Evolutionary conservation across 2,329 filamentous ascomycete genomes (phyloP), one percentile per base, ranked within the genome.

Genomic region (Colletotrichum theobromicola): DNA sequence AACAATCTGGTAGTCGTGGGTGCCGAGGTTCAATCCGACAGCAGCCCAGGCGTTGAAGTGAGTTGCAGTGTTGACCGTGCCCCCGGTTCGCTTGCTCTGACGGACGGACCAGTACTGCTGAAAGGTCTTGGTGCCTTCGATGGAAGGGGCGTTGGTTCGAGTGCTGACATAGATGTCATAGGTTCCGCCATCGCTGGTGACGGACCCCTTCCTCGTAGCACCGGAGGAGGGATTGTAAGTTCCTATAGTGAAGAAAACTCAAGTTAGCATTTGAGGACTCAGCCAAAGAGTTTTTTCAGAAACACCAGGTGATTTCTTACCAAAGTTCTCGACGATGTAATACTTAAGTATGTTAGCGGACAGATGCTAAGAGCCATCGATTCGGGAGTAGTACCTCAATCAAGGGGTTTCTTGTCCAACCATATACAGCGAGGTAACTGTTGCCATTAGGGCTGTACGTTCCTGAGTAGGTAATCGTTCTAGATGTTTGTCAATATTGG

Each of bases 21-120:
- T 82, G 4, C 89, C 89, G 12, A 91, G 77, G 35, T 81, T 83
- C 81, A 90, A 81, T 4, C 89, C 88, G 28, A 82, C 78, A 76
- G 85, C 85, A 13, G 82, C 79, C 89, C 90, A 92, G 28, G 87
- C 88, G 76, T 88, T 84, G 76, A 90, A 91, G 81, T 91, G 89
- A 69, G 85, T 88, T 24, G 82, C 82, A 1, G 85, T 87, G 3
- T 86, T 89, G 65, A 92, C 87, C 3, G 87, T 88, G 2, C 90
- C 90, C 26, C 87, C 85, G 15, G 86, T 84, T 34, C 89, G 84
- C 83, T 90, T 87, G 69, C 81, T 83, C 64, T 83, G 83, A 58
- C 90, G 85, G 16, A 86, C 82, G 0, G 83, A 84, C 85, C 87
- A 90, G 79, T 87, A 91, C 82, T 90, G 88, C 79, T 85, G 83